phyloP scores from a whole-genome alignment of 495 filamentous ascomycete species.

The Aspergillus haitiensis region DNA sequence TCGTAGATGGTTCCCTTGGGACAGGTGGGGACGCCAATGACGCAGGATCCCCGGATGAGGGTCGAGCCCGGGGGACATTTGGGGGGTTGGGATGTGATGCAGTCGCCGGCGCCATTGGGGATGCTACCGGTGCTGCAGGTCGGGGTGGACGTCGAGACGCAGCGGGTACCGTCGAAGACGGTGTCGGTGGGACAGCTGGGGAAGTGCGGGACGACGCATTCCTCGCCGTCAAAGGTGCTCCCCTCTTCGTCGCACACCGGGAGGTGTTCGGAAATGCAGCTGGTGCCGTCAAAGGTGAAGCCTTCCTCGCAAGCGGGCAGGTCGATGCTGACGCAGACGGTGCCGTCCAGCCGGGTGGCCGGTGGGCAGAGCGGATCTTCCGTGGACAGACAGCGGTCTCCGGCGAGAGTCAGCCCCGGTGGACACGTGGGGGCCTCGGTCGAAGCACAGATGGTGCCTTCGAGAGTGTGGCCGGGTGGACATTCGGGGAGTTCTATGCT shows the following conservation, averaged over 20 bases:
- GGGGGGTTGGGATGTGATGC: too few relatives aligned
- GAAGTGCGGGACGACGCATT: too few relatives aligned
- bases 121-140: too few relatives aligned
- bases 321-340: conserved; percentile 8
- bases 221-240: too few relatives aligned
- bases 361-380: conserved; percentile 4
- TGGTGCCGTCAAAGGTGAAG: conserved; percentile 13
- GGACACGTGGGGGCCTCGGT: conserved; percentile 8
- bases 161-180: too few relatives aligned
- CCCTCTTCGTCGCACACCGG: background rate
- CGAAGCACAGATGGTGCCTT: conserved; percentile 1
- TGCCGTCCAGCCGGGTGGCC: conserved; percentile 1
- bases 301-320: conserved; percentile 7
- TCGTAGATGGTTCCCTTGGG: too few relatives aligned
- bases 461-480: conserved; percentile 2
- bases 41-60: too few relatives aligned
- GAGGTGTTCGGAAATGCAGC: conserved; percentile 1
- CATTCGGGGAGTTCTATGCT: background rate
- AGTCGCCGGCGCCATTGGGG: too few relatives aligned
- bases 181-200: too few relatives aligned
- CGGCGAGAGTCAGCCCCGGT: conserved; percentile 1
- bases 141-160: too few relatives aligned
- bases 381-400: conserved; percentile 7
- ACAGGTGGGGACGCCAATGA: too few relatives aligned
- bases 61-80: too few relatives aligned